Evolutionary conservation across 192 early-diverging fungal genomes (phyloP), one percentile per base, ranked within the genome.

Genomic region (Umbelopsis isabellina): DNA sequence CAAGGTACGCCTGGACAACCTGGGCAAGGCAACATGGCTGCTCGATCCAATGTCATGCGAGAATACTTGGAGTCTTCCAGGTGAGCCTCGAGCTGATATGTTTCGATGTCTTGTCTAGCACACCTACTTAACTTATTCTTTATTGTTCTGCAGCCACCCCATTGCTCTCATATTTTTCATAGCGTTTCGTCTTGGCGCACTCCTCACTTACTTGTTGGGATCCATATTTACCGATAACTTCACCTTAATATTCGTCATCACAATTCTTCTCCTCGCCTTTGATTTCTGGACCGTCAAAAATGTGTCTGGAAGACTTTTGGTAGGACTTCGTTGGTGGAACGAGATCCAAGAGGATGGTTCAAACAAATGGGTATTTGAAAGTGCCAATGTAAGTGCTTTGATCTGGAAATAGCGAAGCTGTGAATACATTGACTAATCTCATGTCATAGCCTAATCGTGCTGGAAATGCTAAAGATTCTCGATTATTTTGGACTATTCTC

Each of bases 261-360:
- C 92, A 51, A 91, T 97, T 15, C 84, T 99, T 44, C 84, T 95
- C 27, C 88, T 99, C 37, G 89, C 95, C 6, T 96, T 98, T 81
- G 97, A 99, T 68, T 99, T 99, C 77, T 99, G 97, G 97, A 98
- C 95, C 0, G 95, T 98, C 18, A 99, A 99, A 80, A 99, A 99
- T 76, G 92, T 99, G 21, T 92, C 96, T 22, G 98, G 98, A 1
- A 88, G 98, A 55, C 82, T 98, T 46, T 85, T 99, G 50, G 98
- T 99, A 15, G 98, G 98, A 21, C 81, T 99, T 66, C 88, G 98
- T 71, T 99, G 98, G 98, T 99, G 98, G 98, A 99, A 97, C 82
- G 93, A 98, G 80, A 94, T 98, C 71, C 87, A 88, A 52, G 96
- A 97, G 51, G 98, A 98, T 79, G 98, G 98, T 35, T 87, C 93